Conservation (phyloP, 352 stramenopile species). For the Phytopythium kandeliae region DNA sequence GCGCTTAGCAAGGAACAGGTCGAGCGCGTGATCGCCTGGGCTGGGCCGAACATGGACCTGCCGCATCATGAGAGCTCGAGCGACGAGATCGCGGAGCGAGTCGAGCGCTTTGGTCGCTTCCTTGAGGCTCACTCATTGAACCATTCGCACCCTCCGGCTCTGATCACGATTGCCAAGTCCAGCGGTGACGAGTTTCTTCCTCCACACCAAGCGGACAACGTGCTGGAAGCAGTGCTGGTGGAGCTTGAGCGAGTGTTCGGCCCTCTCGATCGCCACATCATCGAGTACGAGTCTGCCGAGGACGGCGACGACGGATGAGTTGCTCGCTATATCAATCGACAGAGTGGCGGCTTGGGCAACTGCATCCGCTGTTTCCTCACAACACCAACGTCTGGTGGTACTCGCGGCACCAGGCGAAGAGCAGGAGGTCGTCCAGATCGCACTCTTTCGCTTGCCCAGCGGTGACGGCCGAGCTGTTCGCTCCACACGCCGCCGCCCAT, state of each 20-base stretch:
- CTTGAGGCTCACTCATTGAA: slow-evolving; percentile 15
- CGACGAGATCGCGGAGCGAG: slow-evolving; percentile 45
- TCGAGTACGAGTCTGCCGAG: slow-evolving; percentile 45
- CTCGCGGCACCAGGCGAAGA: slow-evolving; percentile 51
- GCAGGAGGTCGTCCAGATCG: slow-evolving; percentile 33
- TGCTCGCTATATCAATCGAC: neutral
- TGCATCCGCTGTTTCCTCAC: slow-evolving; percentile 11
- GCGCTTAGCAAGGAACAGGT: neutral
- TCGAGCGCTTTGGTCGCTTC: slow-evolving; percentile 29
- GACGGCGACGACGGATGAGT: slow-evolving; percentile 6
- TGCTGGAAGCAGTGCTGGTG: slow-evolving; percentile 37
- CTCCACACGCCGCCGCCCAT: slow-evolving; percentile 43
- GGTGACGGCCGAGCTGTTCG: slow-evolving; percentile 9
- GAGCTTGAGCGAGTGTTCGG: slow-evolving; percentile 40
- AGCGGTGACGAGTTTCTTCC: slow-evolving; percentile 69
- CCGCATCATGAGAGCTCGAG: slow-evolving; percentile 54
- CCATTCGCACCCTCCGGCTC: slow-evolving; percentile 24
- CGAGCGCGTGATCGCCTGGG: slow-evolving; percentile 8
- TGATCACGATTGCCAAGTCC: slow-evolving; percentile 85
- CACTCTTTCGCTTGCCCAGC: slow-evolving; percentile 23
- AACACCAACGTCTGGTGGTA: slow-evolving; percentile 45
- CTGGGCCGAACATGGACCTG: slow-evolving; percentile 55
- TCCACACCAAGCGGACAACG: slow-evolving; percentile 42
- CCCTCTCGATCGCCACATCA: slow-evolving; percentile 20
- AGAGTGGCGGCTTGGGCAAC: slow-evolving; percentile 6